These are phyloP conservation scores for Nakaseomyces sp. DNA, from an alignment of 1,139 yeast species.

Conservation along the genomic window DNA sequence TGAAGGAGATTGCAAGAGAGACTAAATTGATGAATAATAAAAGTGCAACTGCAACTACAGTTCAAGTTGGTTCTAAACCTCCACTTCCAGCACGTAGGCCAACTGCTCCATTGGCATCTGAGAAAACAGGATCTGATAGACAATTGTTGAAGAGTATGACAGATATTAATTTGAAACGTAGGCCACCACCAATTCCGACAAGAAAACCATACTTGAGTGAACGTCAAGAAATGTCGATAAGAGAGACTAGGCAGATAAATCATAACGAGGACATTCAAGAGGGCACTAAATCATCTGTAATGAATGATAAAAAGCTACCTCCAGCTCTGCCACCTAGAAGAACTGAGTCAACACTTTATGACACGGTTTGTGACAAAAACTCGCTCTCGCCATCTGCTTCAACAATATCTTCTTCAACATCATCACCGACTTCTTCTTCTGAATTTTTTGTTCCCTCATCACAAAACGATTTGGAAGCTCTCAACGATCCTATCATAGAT, in stretches of 20 bases:
- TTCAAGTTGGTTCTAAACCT: neutral
- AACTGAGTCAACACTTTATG: constrained; percentile 8
- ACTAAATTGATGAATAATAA: neutral
- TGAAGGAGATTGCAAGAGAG: neutral
- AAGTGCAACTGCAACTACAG: neutral
- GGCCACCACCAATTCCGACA: constrained; percentile 16
- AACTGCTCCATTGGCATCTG: neutral
- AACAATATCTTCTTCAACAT: constrained; percentile 6
- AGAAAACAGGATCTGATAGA: neutral
- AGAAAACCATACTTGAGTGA: constrained; percentile 12
- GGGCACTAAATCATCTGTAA: neutral
- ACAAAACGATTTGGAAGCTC: constrained; percentile 20
- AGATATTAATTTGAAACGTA: constrained; percentile 9
- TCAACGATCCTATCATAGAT: constrained; percentile 24
- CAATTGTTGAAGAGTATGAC: neutral
- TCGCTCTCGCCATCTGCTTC: constrained; percentile 5
- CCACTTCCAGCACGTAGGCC: neutral
- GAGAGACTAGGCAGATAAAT: constrained; percentile 8
- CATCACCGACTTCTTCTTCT: constrained; percentile 8
- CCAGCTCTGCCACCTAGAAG: constrained; percentile 24
- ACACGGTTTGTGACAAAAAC: constrained; percentile 10
- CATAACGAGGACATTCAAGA: constrained; percentile 8
- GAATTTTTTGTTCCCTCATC: constrained; percentile 21
- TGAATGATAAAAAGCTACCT: constrained; percentile 8
- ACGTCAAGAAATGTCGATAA: constrained; percentile 13